Evolutionary conservation across 164 flowering plant species (phyloP), one percentile per base, ranked within the genome.

Genomic region (Berberis thunbergii): DNA sequence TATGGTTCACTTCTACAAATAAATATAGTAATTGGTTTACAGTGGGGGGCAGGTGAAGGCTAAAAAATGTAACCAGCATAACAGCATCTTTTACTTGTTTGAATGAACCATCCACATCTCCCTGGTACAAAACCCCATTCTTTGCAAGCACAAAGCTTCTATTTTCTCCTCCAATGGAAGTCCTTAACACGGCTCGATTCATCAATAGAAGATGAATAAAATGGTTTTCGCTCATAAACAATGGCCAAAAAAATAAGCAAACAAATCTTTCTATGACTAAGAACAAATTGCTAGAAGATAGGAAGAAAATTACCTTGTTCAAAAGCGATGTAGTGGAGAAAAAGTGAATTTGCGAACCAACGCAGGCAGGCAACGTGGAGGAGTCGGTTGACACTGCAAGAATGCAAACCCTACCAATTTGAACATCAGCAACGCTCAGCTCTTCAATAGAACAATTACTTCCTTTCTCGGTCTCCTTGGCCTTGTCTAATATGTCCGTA

Each of bases 11-110:
- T 46, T 4, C 4, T 8, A 46, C 49, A 46, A 46, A 52, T 7
- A 52, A 52, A 48, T 1, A 48, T 48, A 26, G 26, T 26, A 26
- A 26, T 26, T 26, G 26, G 26, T 26, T 26, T 46, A 8, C 49
- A 4, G 49, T 4, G 4, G n/a, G n/a, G n/a, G 6, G 8, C 49
- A 46, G 4, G 6, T 46, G 8, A 54, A 69, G 41, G 64, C 44
- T 38, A 4, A 4, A 71, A 63, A 52, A 57, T n/a, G 76, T 60
- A 72, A 95, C 99, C 90, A 71, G 97, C 90, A 81, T 89, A 70
- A 95, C 97, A 72, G 75, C 60, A 42, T 86, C 89, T 85, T 84
- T 76, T 43, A 86, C 77, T 67, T 72, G 61, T 61, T 69, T 70
- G 48, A 76, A 79, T 64, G 79, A 68, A 7, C 68, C 70, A 61